phyloP scores from a whole-genome alignment of 148 eudicot genomes.

The Chenopodium berlandieri region DNA sequence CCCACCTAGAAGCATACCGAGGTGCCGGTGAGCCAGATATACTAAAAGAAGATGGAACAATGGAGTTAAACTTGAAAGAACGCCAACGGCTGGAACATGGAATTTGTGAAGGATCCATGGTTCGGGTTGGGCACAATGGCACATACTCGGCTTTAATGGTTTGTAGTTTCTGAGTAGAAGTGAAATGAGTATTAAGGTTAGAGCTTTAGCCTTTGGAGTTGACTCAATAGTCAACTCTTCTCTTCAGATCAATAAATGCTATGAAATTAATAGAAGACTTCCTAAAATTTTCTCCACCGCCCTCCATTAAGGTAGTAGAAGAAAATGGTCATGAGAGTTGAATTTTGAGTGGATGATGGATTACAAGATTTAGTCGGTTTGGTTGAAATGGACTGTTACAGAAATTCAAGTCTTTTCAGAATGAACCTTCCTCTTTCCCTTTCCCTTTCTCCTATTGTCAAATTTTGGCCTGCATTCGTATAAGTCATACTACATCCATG shows the following conservation, averaged over 20 bases:
- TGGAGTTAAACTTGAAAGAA: not conserved
- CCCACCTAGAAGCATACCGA: constrained; percentile 15
- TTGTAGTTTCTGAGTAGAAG: not conserved
- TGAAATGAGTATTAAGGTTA: not conserved
- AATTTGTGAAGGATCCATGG: not conserved
- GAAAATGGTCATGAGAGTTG: not conserved
- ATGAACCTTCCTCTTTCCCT: too few relatives aligned
- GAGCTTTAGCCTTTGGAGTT: not conserved
- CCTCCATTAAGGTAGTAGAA: not conserved
- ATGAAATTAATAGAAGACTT: not conserved
- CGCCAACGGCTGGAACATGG: not conserved
- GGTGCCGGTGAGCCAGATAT: not conserved
- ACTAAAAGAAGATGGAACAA: not conserved
- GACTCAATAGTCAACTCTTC: not conserved
- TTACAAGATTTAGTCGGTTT: not conserved
- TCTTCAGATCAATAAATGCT: not conserved
- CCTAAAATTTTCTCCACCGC: not conserved
- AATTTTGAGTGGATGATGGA: not conserved
- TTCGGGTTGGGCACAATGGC: not conserved
- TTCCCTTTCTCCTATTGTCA: not conserved
- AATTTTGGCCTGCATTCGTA: not conserved
- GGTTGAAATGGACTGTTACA: not conserved
- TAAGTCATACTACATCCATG: not conserved
- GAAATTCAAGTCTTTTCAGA: not conserved
- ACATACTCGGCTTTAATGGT: too few relatives aligned